Evolutionary conservation across 2,329 filamentous ascomycete species (phyloP), one percentile per base, ranked within the genome.

Genomic region (Beauveria asiatica): DNA sequence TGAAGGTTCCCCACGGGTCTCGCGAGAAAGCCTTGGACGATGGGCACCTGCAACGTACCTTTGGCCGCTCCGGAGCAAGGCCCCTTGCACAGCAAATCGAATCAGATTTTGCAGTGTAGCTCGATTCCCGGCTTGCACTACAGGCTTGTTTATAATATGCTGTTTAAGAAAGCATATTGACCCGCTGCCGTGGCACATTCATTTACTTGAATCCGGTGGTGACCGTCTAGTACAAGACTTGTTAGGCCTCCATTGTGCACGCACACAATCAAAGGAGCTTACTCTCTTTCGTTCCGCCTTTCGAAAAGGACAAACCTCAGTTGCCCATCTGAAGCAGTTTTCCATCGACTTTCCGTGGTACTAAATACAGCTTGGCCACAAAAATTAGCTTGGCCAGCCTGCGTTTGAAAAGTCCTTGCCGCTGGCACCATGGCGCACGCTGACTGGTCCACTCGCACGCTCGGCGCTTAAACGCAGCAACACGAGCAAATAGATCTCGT

Each of bases 391-490:
- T 49, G 42, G 21, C 44, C 50, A 21, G 27, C 37, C 25, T 45
- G 37, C 30, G 57, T 60, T 60, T 60, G 57, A 54, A 19, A 46
- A 54, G 57, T 42, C 13, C 30, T 54, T 42, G 50, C 50, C 42
- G 50, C 57, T 54, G 50, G 25, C 30, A 37, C 50, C 42, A 48
- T 5, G 13, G 19, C 39, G 19, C 21, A 48, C 42, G 27, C 57
- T 60, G 57, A 60, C 57, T 60, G 57, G 57, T 49, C 57, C 41
- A 37, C 21, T 10, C 6, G 21, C 17, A 8, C 30, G 1, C 30
- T 49, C 50, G 44, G 57, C 57, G 57, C 57, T 60, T 60, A 60
- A 51, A 54, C 50, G 42, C 57, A 60, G 50, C 50, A 60, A 54
- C 50, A 60, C 57, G 17, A 60, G 50, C 57, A 49, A 59, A 53